Percentiles rank a stretch among this genome's conserved stretches.
phyloP scores from a whole-genome alignment of 2,329 filamentous ascomycete genomes.

The Aspergillus sp. region DNA sequence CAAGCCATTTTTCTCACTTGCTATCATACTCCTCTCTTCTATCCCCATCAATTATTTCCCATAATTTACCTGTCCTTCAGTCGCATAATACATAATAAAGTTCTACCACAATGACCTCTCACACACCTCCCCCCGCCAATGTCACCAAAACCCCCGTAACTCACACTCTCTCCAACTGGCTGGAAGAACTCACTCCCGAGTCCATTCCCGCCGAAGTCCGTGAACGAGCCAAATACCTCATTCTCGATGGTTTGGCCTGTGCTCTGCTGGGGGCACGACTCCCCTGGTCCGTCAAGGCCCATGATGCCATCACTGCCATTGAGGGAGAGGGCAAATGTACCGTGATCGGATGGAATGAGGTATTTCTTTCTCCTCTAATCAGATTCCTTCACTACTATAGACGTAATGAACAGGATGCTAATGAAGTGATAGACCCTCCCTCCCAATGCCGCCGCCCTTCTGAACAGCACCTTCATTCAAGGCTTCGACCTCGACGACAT shows the following conservation, averaged over 20 bases:
- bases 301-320: slow-evolving; percentile 32
- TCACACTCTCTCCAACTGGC: slow-evolving; percentile 12
- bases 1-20: not conserved
- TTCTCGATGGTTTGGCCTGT: slow-evolving; percentile 49
- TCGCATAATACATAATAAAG: too few species aligned
- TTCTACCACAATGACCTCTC: not conserved
- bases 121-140: not conserved
- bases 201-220: slow-evolving; percentile 37
- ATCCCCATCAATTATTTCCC: not conserved
- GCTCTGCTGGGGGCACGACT: slow-evolving; percentile 44
- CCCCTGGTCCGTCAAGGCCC: slow-evolving; percentile 45
- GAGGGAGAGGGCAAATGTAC: slow-evolving; percentile 33
- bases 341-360: slow-evolving; percentile 20
- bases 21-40: not conserved
- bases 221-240: slow-evolving; percentile 45
- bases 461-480: slow-evolving; percentile 51
- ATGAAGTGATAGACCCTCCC: slow-evolving; percentile 31
- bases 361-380: not conserved
- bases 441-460: slow-evolving; percentile 42
- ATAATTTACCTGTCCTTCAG: not conserved
- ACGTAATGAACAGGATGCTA: not conserved
- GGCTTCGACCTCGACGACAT: slow-evolving; percentile 50
- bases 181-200: slow-evolving; percentile 10
- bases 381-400: too few species aligned
- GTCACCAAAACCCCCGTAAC: not conserved